phyloP scores from a whole-genome alignment of 352 stramenopile species.

The Pythium myriotylum region DNA sequence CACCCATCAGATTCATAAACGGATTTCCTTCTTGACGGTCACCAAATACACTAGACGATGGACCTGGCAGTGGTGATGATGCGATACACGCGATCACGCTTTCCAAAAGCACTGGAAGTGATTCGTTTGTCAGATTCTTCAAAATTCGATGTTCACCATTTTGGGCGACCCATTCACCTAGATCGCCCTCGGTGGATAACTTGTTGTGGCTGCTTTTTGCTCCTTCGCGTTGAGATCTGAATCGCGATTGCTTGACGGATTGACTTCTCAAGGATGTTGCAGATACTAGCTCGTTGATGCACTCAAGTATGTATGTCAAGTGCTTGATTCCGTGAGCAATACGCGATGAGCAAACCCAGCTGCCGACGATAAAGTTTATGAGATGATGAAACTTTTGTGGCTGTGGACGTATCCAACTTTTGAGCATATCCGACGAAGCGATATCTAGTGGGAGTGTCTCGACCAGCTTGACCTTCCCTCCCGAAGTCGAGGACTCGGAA shows the following conservation, averaged over 20 bases:
- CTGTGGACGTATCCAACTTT: slow-evolving; percentile 6
- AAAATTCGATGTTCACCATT: slow-evolving; percentile 66
- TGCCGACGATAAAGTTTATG: slow-evolving; percentile 57
- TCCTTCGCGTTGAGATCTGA: background rate
- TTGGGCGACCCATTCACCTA: slow-evolving; percentile 29
- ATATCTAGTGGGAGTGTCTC: slow-evolving; percentile 11
- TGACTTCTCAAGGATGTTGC: background rate
- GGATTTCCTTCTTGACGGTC: slow-evolving; percentile 10
- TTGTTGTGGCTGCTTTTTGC: background rate
- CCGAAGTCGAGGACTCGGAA: slow-evolving; percentile 19
- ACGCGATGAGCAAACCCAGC: slow-evolving; percentile 47
- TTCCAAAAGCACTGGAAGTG: slow-evolving; percentile 65
- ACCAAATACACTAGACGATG: background rate
- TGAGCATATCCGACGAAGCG: background rate
- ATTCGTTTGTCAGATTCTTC: slow-evolving; percentile 66
- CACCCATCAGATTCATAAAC: slow-evolving; percentile 46
- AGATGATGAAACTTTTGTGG: slow-evolving; percentile 35
- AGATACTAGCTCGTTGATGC: slow-evolving; percentile 13
- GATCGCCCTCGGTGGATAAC: slow-evolving; percentile 34
- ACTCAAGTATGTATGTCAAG: slow-evolving; percentile 41
- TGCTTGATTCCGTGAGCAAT: slow-evolving; percentile 33
- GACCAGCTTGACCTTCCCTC: slow-evolving; percentile 8
- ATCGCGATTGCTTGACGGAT: background rate
- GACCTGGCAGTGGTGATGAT: slow-evolving; percentile 42
- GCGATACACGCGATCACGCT: slow-evolving; percentile 52